Evolutionary conservation across 1,284 basidiomycete genomes (phyloP).

Genomic region (Boletus albobrunnescens): DNA sequence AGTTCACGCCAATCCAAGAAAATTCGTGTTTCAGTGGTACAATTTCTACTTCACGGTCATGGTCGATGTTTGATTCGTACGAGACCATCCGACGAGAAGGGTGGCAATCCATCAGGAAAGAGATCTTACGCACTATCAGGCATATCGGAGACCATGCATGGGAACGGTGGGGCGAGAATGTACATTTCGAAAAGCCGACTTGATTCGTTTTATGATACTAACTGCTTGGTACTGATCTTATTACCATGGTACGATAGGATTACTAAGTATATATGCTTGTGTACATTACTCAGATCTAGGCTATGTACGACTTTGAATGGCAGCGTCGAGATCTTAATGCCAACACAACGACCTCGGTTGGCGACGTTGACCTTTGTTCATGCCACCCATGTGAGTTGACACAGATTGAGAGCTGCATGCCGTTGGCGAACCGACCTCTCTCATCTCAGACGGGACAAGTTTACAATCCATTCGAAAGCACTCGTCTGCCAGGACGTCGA

Average conservation of each 20-base stretch:
- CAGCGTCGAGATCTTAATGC: too few relatives aligned
- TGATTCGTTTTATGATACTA: slow-evolving; percentile 18
- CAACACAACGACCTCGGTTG: too few relatives aligned
- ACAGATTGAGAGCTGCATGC: too few relatives aligned
- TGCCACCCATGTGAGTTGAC: slow-evolving; percentile 30
- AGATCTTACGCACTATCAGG: slow-evolving; percentile 22
- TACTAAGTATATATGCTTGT: slow-evolving; percentile 15
- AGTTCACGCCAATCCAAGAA: slow-evolving; percentile 43
- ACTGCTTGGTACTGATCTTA: slow-evolving; percentile 18
- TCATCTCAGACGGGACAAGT: slow-evolving; percentile 65
- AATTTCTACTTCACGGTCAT: slow-evolving; percentile 24
- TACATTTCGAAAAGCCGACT: slow-evolving; percentile 29
- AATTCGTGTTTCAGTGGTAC: slow-evolving; percentile 21
- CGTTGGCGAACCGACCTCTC: slow-evolving; percentile 1
- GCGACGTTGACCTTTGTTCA: too few relatives aligned
- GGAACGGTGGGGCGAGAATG: slow-evolving; percentile 32
- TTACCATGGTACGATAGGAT: slow-evolving; percentile 12
- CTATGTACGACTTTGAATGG: too few relatives aligned
- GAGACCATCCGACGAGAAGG: slow-evolving; percentile 30
- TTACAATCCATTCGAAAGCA: slow-evolving; percentile 76
- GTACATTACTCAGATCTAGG: too few relatives aligned
- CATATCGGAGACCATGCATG: slow-evolving; percentile 30
- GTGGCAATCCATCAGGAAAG: slow-evolving; percentile 25
- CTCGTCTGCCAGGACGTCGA: slow-evolving; percentile 87
- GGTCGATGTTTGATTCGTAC: slow-evolving; percentile 30